phyloP scores from a whole-genome alignment of 176 grass and related monocot genomes.

The Puccinellia tenuiflora region DNA sequence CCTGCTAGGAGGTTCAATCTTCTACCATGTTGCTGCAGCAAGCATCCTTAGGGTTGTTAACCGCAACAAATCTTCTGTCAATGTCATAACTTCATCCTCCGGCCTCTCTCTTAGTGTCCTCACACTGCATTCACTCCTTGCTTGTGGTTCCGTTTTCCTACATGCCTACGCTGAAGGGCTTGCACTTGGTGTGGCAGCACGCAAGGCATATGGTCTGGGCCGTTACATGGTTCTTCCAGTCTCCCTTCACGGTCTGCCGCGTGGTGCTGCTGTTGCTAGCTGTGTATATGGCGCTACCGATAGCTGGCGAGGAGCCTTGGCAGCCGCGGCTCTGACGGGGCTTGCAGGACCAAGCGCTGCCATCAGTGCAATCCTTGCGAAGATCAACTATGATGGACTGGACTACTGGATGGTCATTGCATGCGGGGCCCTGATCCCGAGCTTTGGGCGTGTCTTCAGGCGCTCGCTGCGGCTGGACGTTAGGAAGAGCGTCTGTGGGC shows the following conservation, averaged over 20 bases:
- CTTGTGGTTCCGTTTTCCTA: constrained; percentile 73
- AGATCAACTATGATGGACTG: constrained; percentile 71
- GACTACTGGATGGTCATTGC: constrained; percentile 96
- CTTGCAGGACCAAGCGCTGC: constrained; percentile 74
- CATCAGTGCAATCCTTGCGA: constrained; percentile 73
- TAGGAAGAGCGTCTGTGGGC: constrained; percentile 57
- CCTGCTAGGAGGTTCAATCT: constrained; percentile 47
- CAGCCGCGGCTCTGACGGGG: constrained; percentile 72
- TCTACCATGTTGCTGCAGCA: constrained; percentile 42
- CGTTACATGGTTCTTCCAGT: constrained; percentile 94
- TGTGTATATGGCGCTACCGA: constrained; percentile 82
- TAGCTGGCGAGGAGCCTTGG: constrained; percentile 87
- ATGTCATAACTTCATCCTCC: constrained; percentile 47
- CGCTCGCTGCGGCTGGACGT: constrained; percentile 61
- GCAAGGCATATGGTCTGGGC: constrained; percentile 86
- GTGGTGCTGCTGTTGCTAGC: constrained; percentile 81
- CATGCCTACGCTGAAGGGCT: constrained; percentile 88
- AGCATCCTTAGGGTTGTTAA: constrained; percentile 52
- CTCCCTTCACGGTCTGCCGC: constrained; percentile 87
- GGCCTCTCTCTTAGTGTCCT: constrained; percentile 61
- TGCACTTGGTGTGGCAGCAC: constrained; percentile 83
- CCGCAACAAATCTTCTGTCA: constrained; percentile 62
- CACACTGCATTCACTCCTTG: constrained; percentile 77
- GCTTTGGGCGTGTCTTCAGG: constrained; percentile 66
- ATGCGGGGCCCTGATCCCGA: constrained; percentile 73